phyloP scores from a whole-genome alignment of 495 filamentous ascomycete species.

The Lophiostoma macrostomum region DNA sequence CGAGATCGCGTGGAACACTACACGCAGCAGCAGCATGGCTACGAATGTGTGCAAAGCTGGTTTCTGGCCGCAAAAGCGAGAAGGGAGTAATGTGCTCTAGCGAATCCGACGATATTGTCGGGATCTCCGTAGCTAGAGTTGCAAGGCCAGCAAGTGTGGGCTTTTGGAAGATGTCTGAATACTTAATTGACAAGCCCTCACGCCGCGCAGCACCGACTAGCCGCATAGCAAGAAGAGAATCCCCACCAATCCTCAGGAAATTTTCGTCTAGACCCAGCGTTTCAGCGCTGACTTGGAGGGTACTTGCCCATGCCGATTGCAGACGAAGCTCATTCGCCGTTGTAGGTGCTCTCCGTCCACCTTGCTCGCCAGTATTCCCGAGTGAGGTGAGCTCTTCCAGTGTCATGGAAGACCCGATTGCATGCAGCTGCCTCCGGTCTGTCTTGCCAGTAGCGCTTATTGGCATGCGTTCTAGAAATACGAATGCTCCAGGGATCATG shows the following conservation, averaged over 20 bases:
- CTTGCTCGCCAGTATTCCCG: neutral
- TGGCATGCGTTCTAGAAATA: neutral
- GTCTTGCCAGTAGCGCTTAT: neutral
- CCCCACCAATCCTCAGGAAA: constrained; percentile 30
- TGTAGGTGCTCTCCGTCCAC: no score
- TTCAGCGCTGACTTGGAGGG: constrained; percentile 11
- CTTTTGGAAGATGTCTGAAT: constrained; percentile 25
- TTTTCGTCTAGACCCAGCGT: constrained; percentile 16
- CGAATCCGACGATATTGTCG: neutral
- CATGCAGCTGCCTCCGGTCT: neutral
- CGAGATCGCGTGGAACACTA: constrained; percentile 25
- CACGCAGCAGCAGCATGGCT: constrained; percentile 31
- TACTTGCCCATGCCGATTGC: constrained; percentile 16
- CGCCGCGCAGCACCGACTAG: constrained; percentile 12
- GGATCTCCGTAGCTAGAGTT: neutral
- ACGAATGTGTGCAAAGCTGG: neutral
- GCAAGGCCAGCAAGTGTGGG: constrained; percentile 16
- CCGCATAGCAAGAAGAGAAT: constrained; percentile 27
- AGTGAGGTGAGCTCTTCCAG: no score
- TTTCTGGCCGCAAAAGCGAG: constrained; percentile 9
- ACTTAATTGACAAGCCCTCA: constrained; percentile 12
- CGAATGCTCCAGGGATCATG: neutral
- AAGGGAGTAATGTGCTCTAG: constrained; percentile 1
- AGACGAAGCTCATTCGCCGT: constrained; percentile 14
- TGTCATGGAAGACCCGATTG: no score